These are phyloP conservation scores for Syzygium jambos DNA, from an alignment of 345 rosid genomes.

Conservation along the genomic window DNA sequence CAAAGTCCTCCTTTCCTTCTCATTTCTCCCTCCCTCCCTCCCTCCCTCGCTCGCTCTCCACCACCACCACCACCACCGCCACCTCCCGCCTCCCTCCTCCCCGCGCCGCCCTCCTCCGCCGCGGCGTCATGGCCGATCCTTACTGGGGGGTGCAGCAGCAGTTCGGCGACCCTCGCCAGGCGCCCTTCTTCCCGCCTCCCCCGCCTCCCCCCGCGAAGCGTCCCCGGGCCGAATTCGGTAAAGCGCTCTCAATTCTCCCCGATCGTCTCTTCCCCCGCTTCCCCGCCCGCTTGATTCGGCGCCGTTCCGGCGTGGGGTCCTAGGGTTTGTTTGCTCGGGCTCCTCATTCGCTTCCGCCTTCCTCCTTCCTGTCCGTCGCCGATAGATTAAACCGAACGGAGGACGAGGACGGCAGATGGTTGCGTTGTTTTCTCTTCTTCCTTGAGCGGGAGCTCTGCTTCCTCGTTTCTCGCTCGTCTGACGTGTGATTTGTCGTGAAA, in stretches of 20 bases:
- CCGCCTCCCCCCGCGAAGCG: conserved; percentile 34
- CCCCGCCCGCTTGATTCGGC: not conserved
- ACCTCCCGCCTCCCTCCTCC: not conserved
- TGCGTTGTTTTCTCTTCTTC: too few relatives aligned
- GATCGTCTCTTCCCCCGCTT: not conserved
- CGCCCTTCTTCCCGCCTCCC: conserved; percentile 9
- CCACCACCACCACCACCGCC: not conserved
- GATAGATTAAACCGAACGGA: not conserved
- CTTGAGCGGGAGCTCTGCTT: not conserved
- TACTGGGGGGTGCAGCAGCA: conserved; percentile 23
- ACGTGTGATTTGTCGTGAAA: not conserved
- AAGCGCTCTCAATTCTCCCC: not conserved
- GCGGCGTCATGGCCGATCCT: conserved; percentile 35
- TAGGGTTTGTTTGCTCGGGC: not conserved
- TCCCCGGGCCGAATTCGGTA: conserved; percentile 42
- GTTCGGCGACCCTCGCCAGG: conserved; percentile 27
- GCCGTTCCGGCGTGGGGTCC: not conserved
- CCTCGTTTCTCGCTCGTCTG: not conserved
- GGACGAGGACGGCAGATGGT: not conserved
- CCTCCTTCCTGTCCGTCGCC: not conserved
- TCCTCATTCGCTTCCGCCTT: not conserved
- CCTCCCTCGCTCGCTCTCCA: not conserved
- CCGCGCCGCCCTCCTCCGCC: not conserved
- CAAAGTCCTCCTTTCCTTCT: not conserved
- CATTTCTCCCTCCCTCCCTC: not conserved